phyloP scores from a whole-genome alignment of 768 basidiomycete species.

The Gautieria morchelliformis region DNA sequence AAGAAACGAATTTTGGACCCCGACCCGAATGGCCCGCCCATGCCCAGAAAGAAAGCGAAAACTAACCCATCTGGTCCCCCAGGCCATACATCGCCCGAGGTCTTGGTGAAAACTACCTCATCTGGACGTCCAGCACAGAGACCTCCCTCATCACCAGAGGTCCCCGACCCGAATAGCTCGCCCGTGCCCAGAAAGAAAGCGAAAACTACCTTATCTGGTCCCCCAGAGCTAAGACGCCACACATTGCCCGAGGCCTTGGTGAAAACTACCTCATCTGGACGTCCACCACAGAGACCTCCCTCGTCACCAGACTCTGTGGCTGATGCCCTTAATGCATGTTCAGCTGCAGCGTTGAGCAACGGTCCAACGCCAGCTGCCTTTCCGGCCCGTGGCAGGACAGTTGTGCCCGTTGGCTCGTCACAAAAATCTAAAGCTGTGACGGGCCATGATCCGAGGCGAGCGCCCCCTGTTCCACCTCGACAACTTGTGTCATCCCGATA shows the following conservation, averaged over 20 bases:
- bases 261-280: too few relatives aligned
- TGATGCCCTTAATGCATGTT: too few relatives aligned
- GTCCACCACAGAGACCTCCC: too few relatives aligned
- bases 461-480: background rate
- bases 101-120: too few relatives aligned
- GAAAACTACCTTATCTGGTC: background rate
- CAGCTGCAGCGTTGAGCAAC: too few relatives aligned
- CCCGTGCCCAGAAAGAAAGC: background rate
- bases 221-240: background rate
- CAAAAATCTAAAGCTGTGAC: too few relatives aligned
- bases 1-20: background rate
- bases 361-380: too few relatives aligned
- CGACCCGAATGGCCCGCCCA: background rate
- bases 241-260: background rate
- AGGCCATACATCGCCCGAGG: background rate
- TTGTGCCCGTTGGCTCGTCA: too few relatives aligned
- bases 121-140: too few relatives aligned
- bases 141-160: background rate
- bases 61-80: background rate
- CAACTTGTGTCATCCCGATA: background rate
- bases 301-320: too few relatives aligned
- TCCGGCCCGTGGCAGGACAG: too few relatives aligned
- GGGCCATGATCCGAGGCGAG: background rate
- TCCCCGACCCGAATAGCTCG: background rate
- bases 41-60: background rate